Evolutionary conservation across 1,284 basidiomycete species (phyloP).

Genomic region (Agaricales sp.): DNA sequence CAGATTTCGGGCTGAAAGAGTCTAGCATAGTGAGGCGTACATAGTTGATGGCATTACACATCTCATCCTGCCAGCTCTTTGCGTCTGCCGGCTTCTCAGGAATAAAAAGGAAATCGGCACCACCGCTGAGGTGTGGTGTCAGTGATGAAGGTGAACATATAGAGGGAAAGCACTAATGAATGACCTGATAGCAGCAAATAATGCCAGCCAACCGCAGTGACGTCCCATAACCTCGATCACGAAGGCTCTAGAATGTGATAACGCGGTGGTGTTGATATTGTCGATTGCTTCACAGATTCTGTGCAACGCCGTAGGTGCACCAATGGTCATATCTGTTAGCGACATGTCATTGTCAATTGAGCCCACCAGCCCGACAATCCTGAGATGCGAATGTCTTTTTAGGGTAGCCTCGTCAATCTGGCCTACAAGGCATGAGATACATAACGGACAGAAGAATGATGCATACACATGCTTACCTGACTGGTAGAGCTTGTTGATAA

Average conservation of each 20-base stretch:
- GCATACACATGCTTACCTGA: slow-evolving; percentile 30
- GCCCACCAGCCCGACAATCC: slow-evolving; percentile 94
- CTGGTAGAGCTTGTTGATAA: slow-evolving; percentile 60
- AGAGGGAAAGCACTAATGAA: too few species aligned
- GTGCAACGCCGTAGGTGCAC: slow-evolving; percentile 89
- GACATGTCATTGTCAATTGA: slow-evolving; percentile 99
- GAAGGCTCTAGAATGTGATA: slow-evolving; percentile 94
- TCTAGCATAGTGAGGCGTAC: slow-evolving; percentile 33
- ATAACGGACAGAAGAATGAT: slow-evolving; percentile 2
- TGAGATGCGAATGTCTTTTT: slow-evolving; percentile 80
- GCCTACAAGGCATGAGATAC: slow-evolving; percentile 26
- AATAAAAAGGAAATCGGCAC: slow-evolving; percentile 96
- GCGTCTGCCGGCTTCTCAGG: slow-evolving; percentile 81
- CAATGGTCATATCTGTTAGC: slow-evolving; percentile 95
- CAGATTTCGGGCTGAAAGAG: too few species aligned
- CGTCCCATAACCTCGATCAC: slow-evolving; percentile 99
- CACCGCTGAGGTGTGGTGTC: slow-evolving; percentile 43
- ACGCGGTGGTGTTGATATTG: slow-evolving; percentile 95
- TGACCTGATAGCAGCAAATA: slow-evolving; percentile 85
- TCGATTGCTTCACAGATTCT: slow-evolving; percentile 98
- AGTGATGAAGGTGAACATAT: slow-evolving; percentile 1
- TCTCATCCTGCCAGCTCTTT: slow-evolving; percentile 83
- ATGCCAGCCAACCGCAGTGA: slow-evolving; percentile 95
- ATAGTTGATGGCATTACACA: slow-evolving; percentile 81
- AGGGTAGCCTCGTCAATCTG: slow-evolving; percentile 55